phyloP scores from a whole-genome alignment of 2,329 filamentous ascomycete genomes.

The Coleophoma eucalyptorum region DNA sequence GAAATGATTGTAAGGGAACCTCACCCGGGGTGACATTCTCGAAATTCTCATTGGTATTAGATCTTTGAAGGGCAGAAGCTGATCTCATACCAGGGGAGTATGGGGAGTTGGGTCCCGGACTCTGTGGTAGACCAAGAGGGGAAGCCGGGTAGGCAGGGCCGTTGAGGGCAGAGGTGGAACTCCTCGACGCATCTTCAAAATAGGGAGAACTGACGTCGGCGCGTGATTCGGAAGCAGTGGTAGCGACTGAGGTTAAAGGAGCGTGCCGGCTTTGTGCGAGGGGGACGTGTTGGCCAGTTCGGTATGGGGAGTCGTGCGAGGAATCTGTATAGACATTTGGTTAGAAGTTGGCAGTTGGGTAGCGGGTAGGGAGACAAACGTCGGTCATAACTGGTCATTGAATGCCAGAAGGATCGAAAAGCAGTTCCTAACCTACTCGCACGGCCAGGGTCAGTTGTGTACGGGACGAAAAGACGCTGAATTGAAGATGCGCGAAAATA shows the following conservation, averaged over 20 bases:
- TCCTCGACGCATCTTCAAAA: constrained; percentile 63
- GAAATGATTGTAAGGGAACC: constrained; percentile 95
- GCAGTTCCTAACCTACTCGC: constrained; percentile 58
- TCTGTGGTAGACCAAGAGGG: constrained; percentile 33
- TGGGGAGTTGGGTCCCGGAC: constrained; percentile 60
- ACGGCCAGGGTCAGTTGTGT: constrained; percentile 11
- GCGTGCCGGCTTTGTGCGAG: constrained; percentile 78
- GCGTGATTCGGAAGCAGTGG: constrained; percentile 80
- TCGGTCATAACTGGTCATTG: constrained; percentile 66
- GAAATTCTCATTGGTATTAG: constrained; percentile 60
- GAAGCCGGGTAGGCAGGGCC: constrained; percentile 53
- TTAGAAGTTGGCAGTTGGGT: constrained; percentile 35
- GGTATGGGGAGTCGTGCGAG: constrained; percentile 87
- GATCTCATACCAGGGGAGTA: constrained; percentile 91
- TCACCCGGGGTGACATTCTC: constrained; percentile 73
- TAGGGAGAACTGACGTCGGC: constrained; percentile 78
- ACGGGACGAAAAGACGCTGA: constrained; percentile 4
- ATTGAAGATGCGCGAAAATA: constrained; percentile 3
- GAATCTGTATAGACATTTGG: constrained; percentile 60
- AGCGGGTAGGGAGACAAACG: constrained; percentile 42
- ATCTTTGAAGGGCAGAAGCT: constrained; percentile 61
- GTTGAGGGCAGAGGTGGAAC: constrained; percentile 45
- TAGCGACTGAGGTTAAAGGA: constrained; percentile 82
- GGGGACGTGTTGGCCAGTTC: constrained; percentile 85
- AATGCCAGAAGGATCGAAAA: constrained; percentile 93